Evolutionary conservation across 176 grass and related monocot genomes (phyloP), one percentile per base, ranked within the genome.

Genomic region (Phragmites australis): DNA sequence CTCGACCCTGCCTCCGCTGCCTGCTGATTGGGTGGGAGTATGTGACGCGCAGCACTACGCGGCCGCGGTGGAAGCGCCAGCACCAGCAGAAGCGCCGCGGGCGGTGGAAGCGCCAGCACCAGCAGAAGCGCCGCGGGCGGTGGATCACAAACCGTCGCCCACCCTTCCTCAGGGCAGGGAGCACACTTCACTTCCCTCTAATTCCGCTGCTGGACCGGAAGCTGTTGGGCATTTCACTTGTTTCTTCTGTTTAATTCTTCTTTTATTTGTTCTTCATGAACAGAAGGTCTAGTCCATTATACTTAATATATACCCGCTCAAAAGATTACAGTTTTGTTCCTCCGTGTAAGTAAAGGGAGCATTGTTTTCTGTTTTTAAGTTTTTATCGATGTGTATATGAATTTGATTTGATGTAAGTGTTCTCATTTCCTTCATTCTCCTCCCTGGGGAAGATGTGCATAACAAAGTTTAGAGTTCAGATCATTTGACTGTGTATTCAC

Each of bases 1-100:
- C 19, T 50, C 85, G 14, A 83, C 67, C 22, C 81, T 97, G 25
- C 89, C 89, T 0, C 39, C 86, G 34, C 88, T 86, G 40, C 93
- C 93, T 22, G 80, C 66, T 18, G 90, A 97, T 22, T 72, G 84
- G 70, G 76, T 79, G 4, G 76, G 76, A 23, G 31, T 53, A 27
- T 79, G 76, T 46, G 76, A 79, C 62, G 30, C 61, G 61, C 76
- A 66, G 22, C 47, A 27, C 47, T 79, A 79, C 76, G 76, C 76
- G 6, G 14, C 46, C 8, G 76, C 76, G 21, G 76, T 58, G 3
- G 75, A 47, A 4, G 76, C 46, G 21, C 60, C 30, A 0, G 76
- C 76, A 21, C 19, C 75, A 6, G 58, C 12, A 15, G 18, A 53
- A 4, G 74, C 16, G 1, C 45, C 45, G n/a, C n/a, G n/a, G n/a